Evolutionary conservation across 805 yeast genomes (phyloP), one percentile per base, ranked within the genome.

Genomic region (Debaryomyces prosopidis): DNA sequence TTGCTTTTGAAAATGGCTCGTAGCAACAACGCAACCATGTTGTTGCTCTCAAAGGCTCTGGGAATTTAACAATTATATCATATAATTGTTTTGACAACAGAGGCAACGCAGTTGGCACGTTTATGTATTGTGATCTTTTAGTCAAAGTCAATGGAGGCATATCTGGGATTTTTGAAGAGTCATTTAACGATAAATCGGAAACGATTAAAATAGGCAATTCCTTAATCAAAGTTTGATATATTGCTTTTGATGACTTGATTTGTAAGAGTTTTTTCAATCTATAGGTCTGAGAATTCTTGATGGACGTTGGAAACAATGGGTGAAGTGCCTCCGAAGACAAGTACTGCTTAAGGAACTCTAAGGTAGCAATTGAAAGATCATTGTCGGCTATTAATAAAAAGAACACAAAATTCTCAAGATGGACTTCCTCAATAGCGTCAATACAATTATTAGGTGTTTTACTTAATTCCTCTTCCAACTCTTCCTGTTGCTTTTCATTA

Each of bases 11-110:
- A 9, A 79, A 71, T 4, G 95, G 89, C 55, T 84, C 90, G 67
- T 90, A 94, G 53, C 92, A 85, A 54, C 96, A 84, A 54, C 96
- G 80, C 75, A 94, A 84, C 98, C 98, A 94, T 26, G 89, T 79
- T 4, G 96, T 88, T 0, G 98, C 96, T 50, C 99, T 77, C 46
- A 82, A 77, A 2, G 98, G 98, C 66, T 94, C 99, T 10, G 82
- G 78, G 44, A 90, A 68, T 23, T 72, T 68, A 39, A 85, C 71
- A 31, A 94, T 75, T 36, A 84, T 79, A n/a, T 73, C 67, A 50
- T 81, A 76, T 31, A 89, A 71, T 3, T 74, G 75, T 2, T 68
- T 68, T 2, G 85, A 75, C 28, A 89, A 68, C 18, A 62, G 67
- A 3, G 96, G 91, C 4, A 90, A 82, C 4, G 74, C 70, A 1